Conservation (phyloP, 2,329 filamentous ascomycete species). For the Polytolypa hystricis region DNA sequence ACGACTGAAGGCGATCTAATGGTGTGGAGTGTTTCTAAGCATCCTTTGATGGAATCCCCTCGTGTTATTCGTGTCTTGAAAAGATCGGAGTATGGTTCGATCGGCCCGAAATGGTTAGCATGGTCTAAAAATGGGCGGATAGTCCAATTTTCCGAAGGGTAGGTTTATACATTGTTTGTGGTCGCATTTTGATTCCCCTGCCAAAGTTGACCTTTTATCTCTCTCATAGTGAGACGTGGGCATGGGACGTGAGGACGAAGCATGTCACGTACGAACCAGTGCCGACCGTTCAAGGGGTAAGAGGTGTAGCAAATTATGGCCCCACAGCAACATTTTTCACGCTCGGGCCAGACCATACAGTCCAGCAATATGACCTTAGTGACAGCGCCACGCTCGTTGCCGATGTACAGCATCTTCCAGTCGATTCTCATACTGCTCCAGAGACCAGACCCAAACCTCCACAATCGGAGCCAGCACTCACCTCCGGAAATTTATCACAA, state of each 20-base stretch:
- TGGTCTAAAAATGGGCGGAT: conserved; percentile 98
- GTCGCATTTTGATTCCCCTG: conserved; percentile 3
- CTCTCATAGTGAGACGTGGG: conserved; percentile 62
- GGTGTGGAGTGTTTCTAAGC: conserved; percentile 94
- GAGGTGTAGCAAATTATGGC: conserved; percentile 77
- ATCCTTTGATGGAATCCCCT: conserved; percentile 58
- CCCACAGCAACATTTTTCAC: conserved; percentile 89
- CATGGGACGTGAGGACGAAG: conserved; percentile 98
- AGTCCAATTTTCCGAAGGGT: conserved; percentile 85
- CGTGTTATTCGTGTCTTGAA: conserved; percentile 84
- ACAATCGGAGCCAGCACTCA: conserved; percentile 4
- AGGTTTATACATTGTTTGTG: conserved; percentile 35
- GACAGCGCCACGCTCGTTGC: conserved; percentile 75
- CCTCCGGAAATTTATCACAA: conserved; percentile 8
- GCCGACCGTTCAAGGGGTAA: conserved; percentile 70
- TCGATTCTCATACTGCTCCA: conserved; percentile 67
- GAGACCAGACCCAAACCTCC: conserved; percentile 32
- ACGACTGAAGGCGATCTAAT: conserved; percentile 82
- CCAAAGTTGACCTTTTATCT: conserved; percentile 1
- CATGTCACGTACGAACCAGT: conserved; percentile 84
- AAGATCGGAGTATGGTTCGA: conserved; percentile 59
- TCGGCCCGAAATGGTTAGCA: conserved; percentile 85
- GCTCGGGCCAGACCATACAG: conserved; percentile 71
- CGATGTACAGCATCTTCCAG: conserved; percentile 75
- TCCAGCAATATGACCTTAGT: conserved; percentile 92